Conservation (phyloP, 2,329 filamentous ascomycete genomes). For the Trichoderma sp. region DNA sequence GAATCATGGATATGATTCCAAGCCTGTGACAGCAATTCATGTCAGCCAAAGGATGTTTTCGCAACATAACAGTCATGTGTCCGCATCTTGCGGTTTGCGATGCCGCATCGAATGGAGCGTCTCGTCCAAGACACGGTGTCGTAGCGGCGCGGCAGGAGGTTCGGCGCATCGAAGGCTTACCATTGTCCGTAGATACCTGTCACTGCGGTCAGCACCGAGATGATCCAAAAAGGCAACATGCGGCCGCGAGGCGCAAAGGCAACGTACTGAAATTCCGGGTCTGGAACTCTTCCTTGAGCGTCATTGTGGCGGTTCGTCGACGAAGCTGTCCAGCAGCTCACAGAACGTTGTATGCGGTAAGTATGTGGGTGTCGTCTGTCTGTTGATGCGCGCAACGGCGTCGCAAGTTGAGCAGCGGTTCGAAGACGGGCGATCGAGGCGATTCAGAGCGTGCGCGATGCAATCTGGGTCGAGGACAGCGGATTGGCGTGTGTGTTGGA, state of each 20-base stretch:
- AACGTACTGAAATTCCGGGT: constrained; percentile 73
- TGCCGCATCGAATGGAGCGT: background rate
- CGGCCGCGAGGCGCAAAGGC: background rate
- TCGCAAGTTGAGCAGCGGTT: background rate
- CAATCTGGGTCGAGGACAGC: constrained; percentile 2
- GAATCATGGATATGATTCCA: constrained; percentile 69
- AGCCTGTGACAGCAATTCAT: constrained; percentile 52
- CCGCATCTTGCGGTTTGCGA: background rate
- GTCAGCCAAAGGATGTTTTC: background rate
- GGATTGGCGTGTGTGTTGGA: constrained; percentile 5
- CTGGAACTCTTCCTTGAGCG: constrained; percentile 71
- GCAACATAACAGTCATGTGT: too few species aligned
- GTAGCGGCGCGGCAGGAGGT: background rate
- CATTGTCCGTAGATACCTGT: constrained; percentile 76
- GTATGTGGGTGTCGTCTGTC: constrained; percentile 3
- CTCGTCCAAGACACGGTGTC: background rate
- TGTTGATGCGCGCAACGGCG: constrained; percentile 25
- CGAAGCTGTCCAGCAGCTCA: constrained; percentile 29
- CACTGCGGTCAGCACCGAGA: constrained; percentile 39
- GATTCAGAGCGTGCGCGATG: background rate
- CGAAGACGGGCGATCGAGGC: background rate
- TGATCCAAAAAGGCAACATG: background rate
- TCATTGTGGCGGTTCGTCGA: constrained; percentile 56
- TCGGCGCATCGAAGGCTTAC: constrained; percentile 50
- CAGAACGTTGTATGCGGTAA: constrained; percentile 6